A percentile compares a stretch with the other conserved stretches of the same genome.
Evolutionary conservation across 2,329 filamentous ascomycete genomes (phyloP).

Genomic region (Fusarium tricinctum): DNA sequence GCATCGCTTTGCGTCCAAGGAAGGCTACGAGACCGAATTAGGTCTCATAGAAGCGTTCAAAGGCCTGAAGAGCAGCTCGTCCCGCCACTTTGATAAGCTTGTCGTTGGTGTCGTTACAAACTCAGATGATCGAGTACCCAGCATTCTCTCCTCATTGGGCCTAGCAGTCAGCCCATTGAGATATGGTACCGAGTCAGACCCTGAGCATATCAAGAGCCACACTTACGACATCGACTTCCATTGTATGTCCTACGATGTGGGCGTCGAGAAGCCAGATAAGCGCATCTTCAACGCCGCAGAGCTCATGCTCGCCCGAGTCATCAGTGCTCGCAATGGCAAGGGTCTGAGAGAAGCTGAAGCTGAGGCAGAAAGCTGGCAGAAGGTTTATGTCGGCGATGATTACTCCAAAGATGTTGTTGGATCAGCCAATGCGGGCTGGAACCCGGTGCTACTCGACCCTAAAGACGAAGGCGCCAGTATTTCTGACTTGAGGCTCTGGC

Average conservation of each 20-base stretch:
- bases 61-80: neutral
- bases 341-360: neutral
- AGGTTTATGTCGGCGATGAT: constrained; percentile 41
- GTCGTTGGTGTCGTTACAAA: constrained; percentile 42
- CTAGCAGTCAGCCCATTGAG: constrained; percentile 35
- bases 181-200: neutral
- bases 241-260: constrained; percentile 72
- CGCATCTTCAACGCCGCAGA: constrained; percentile 70
- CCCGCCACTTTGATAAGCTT: constrained; percentile 19
- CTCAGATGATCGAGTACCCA: constrained; percentile 42
- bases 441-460: constrained; percentile 30
- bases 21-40: constrained; percentile 27
- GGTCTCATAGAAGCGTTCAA: constrained; percentile 21
- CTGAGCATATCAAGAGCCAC: accelerated
- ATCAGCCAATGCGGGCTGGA: constrained; percentile 33
- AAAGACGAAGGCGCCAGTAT: constrained; percentile 16
- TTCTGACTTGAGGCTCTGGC: constrained; percentile 1
- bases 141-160: constrained; percentile 37
- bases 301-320: constrained; percentile 51
- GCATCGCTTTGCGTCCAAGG: constrained; percentile 31
- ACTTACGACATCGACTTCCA: constrained; percentile 38
- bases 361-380: constrained; percentile 11
- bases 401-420: constrained; percentile 40
- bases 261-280: constrained; percentile 69
- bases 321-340: constrained; percentile 17